Conservation (phyloP, 129 eudicot species). For the Dittrichia graveolens region DNA sequence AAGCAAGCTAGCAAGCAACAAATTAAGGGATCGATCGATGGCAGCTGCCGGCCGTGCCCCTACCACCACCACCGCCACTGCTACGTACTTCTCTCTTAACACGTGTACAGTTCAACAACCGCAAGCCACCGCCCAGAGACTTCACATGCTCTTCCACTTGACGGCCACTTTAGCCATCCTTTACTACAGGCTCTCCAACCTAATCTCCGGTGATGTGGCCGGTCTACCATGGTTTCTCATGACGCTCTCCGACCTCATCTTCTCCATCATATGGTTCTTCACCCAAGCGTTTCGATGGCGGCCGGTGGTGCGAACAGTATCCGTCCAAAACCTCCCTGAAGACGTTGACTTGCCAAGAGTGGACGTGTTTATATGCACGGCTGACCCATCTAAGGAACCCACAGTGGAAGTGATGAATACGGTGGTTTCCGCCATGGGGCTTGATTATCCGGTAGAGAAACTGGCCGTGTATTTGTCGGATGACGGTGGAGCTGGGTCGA, state of each 20-base stretch:
- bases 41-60: too few species aligned
- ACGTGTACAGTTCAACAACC: too few species aligned
- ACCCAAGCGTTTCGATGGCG: slow-evolving; percentile 40
- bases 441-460: slow-evolving; percentile 48
- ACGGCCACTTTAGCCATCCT: slow-evolving; percentile 35
- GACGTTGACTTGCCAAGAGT: slow-evolving; percentile 47
- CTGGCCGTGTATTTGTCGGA: slow-evolving; percentile 54
- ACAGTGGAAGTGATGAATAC: slow-evolving; percentile 61
- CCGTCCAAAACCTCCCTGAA: slow-evolving; percentile 39
- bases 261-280: slow-evolving; percentile 46
- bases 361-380: slow-evolving; percentile 61
- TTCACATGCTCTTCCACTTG: slow-evolving; percentile 35
- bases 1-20: too few species aligned
- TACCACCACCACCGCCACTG: too few species aligned
- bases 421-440: slow-evolving; percentile 53
- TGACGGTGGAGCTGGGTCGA: slow-evolving; percentile 50
- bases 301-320: slow-evolving; percentile 46
- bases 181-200: slow-evolving; percentile 39
- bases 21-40: too few species aligned
- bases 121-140: slow-evolving; percentile 22
- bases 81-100: too few species aligned
- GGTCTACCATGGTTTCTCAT: too few species aligned
- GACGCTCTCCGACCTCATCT: slow-evolving; percentile 26
- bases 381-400: slow-evolving; percentile 57
- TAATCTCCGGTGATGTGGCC: not conserved